A percentile compares a stretch with the other conserved stretches of the same genome.
phyloP scores from a whole-genome alignment of 177 flowering plant genomes.

The Vitis hybrid region DNA sequence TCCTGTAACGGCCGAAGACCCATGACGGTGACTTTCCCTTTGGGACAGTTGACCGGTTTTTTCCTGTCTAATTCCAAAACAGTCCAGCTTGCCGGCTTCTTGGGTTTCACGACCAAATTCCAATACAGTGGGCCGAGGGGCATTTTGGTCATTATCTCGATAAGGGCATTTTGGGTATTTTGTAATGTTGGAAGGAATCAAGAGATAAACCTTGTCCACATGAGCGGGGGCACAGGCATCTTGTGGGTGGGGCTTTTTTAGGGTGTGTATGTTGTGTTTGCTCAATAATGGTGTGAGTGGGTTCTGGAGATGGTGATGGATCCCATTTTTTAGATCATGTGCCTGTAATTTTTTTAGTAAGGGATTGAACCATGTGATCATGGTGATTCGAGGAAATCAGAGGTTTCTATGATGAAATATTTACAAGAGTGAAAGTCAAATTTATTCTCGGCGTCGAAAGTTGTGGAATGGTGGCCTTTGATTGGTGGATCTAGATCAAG shows the following conservation, averaged over 20 bases:
- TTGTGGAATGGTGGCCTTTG: not conserved
- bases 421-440: not conserved
- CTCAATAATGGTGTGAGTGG: not conserved
- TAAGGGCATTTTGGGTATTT: conserved; percentile 8
- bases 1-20: not conserved
- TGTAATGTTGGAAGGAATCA: not conserved
- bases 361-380: not conserved
- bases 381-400: no score
- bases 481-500: conserved; percentile 33
- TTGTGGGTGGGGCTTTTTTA: not conserved
- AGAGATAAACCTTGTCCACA: not conserved
- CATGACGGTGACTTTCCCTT: not conserved
- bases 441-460: not conserved
- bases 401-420: not conserved
- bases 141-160: conserved; percentile 13
- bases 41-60: conserved; percentile 46
- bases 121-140: conserved; percentile 8
- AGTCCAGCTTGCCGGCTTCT: conserved; percentile 41
- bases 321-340: not conserved
- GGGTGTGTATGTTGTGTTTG: not conserved
- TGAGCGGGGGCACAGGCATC: conserved; percentile 9
- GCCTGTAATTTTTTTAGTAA: not conserved
- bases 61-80: conserved; percentile 8
- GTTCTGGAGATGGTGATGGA: not conserved
- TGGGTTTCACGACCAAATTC: conserved; percentile 7